These are phyloP conservation scores for Sporothrix protearum DNA, from an alignment of 2,329 filamentous ascomycete species.

Conservation along the genomic window DNA sequence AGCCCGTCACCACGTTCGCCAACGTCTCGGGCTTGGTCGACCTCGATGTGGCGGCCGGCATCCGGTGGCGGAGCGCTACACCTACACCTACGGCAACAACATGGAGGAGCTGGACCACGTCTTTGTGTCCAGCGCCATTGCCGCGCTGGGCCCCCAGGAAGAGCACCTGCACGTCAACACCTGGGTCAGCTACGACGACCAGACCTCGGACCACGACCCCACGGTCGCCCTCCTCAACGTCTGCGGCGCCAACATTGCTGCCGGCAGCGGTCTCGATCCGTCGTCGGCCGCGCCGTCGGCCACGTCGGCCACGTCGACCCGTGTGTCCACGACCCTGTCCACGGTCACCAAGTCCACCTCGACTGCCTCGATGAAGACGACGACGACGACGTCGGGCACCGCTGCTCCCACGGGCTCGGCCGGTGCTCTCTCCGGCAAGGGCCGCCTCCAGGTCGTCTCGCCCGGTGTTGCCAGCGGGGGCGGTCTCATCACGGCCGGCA, in stretches of 20 bases:
- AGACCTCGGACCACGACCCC: conserved; percentile 67
- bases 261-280: neutral
- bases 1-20: conserved; percentile 55
- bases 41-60: conserved; percentile 56
- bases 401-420: conserved; percentile 12
- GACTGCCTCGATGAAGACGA: conserved; percentile 11
- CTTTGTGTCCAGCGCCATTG: conserved; percentile 57
- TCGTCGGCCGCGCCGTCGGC: neutral
- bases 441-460: conserved; percentile 23
- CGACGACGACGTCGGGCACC: neutral
- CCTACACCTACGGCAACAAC: conserved; percentile 67
- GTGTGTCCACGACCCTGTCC: neutral
- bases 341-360: conserved; percentile 17
- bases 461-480: conserved; percentile 25
- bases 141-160: conserved; percentile 40
- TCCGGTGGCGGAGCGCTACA: conserved; percentile 60
- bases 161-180: conserved; percentile 71
- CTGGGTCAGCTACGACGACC: conserved; percentile 56
- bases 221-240: conserved; percentile 61
- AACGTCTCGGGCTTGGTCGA: conserved; percentile 55
- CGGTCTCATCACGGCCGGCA: conserved; percentile 31
- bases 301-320: neutral
- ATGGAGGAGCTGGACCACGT: conserved; percentile 68
- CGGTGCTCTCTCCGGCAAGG: conserved; percentile 22
- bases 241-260: conserved; percentile 39